These are phyloP conservation scores for Cercospora janseana DNA, from an alignment of 2,329 filamentous ascomycete species.

Conservation along the genomic window DNA sequence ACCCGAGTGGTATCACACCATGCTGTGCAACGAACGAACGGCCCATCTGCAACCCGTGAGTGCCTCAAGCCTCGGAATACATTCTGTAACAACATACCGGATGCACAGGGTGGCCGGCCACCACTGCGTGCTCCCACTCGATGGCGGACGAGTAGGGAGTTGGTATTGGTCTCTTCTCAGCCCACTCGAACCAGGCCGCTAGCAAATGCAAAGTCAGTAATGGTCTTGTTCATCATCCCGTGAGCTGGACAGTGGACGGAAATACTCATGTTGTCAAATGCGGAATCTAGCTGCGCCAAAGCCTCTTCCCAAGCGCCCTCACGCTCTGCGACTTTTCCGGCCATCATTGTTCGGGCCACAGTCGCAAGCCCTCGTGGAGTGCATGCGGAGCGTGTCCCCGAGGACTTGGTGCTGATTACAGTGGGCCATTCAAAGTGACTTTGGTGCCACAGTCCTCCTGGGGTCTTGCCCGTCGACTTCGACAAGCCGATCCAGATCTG, in stretches of 20 bases:
- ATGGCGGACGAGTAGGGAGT: background rate
- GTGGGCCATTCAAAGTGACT: background rate
- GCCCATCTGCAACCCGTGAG: background rate
- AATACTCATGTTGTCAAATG: background rate
- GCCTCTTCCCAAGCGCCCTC: background rate
- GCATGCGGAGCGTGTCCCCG: background rate
- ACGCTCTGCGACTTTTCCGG: background rate
- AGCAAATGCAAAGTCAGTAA: background rate
- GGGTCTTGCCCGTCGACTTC: too few species aligned
- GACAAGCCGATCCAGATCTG: background rate
- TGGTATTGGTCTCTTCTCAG: background rate
- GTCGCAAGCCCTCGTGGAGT: background rate
- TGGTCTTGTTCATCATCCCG: background rate
- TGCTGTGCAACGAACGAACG: background rate
- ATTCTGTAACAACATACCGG: constrained; percentile 5
- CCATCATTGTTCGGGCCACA: background rate
- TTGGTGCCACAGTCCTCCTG: background rate
- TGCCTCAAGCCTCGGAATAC: background rate
- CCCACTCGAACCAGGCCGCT: background rate
- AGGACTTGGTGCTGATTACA: background rate
- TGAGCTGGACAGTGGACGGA: background rate
- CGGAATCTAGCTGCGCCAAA: background rate
- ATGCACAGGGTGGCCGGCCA: constrained; percentile 11
- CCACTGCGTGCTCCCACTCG: constrained; percentile 12
- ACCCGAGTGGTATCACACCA: background rate